Base-by-base conservation (phyloP, 371 early-diverging fungal species). In the Actinomortierella wolfii region DNA sequence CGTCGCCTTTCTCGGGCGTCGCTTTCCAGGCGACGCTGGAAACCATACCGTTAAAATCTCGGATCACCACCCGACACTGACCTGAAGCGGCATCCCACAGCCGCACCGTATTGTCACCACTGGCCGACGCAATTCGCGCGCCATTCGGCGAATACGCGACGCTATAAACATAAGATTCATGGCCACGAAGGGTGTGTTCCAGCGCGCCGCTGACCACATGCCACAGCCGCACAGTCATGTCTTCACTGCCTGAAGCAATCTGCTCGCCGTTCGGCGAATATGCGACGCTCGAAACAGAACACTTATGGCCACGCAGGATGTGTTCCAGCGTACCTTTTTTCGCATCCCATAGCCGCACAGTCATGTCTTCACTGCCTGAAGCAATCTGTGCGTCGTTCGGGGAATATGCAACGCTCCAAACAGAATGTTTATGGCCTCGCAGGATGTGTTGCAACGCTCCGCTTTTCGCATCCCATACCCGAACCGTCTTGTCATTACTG, bases 351-450 rank as follows among this genome's bases (percentile, higher is more conserved):
- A 54, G 42, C 23, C 54, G 41, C 21, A 54, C 54, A 2, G 51
- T 56, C 0, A 15, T 21, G 18, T 34, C 44, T 1, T 2, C 15
- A 29, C 45, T 51, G 18, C 1, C 42, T 1, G 57, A 39, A 15
- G 47, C 56, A 24, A 63, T 40, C 52, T 46, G 43, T 0, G 21
- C n/a, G 9, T 53, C 57, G 4, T 9, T 41, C 2, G 48, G 48
- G 4, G 57, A 63, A 56, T 34, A 63, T 14, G 46, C 57, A 2
- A 63, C 11, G n/a, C 41, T 21, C 2, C 2, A 17, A 8, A 57
- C 44, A 23, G 2, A 3, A 3, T 17, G 26, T 24, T 0, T 18
- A 26, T 56, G 52, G 4, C 54, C 60, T n/a, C 5, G n/a, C 0
- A 51, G 25, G 8, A 28, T 21, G 0, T 1, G 17, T 0, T 11